Conservation (phyloP, 2,329 filamentous ascomycete species). For the Cladophialophora immunda region DNA sequence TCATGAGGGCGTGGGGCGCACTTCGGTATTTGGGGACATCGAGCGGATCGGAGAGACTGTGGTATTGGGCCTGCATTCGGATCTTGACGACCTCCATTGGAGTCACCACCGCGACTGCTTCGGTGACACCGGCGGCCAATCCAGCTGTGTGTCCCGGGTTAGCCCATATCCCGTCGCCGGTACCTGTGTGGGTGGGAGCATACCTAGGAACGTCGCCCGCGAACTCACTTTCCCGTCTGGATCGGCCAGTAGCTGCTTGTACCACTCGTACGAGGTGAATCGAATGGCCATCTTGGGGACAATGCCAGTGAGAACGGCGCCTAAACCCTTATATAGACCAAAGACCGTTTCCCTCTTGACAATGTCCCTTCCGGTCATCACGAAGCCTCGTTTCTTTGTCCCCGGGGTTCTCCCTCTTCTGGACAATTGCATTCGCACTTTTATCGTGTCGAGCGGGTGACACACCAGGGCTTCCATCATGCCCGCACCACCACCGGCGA, state of each 20-base stretch:
- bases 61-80: constrained; percentile 94
- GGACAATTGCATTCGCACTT: constrained; percentile 99
- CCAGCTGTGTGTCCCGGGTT: constrained; percentile 66
- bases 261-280: constrained; percentile 95
- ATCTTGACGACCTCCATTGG: constrained; percentile 99
- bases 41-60: constrained; percentile 95
- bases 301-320: constrained; percentile 93
- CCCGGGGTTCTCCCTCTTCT: constrained; percentile 83
- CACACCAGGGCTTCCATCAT: constrained; percentile 99
- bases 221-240: constrained; percentile 73
- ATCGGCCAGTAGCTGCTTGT: constrained; percentile 84
- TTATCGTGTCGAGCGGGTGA: constrained; percentile 96
- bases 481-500: constrained; percentile 96
- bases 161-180: constrained; percentile 8
- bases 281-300: constrained; percentile 99
- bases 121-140: constrained; percentile 90
- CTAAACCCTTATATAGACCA: constrained; percentile 97
- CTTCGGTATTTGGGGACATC: constrained; percentile 98
- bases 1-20: constrained; percentile 83
- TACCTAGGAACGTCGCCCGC: constrained; percentile 75
- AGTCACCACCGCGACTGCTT: constrained; percentile 94
- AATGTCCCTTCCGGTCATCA: constrained; percentile 85
- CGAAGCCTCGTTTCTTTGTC: constrained; percentile 83
- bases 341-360: constrained; percentile 88
- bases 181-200: constrained; percentile 40